Evolutionary conservation across 2,329 filamentous ascomycete genomes (phyloP).

Genomic region (Beauveria brongniartii): DNA sequence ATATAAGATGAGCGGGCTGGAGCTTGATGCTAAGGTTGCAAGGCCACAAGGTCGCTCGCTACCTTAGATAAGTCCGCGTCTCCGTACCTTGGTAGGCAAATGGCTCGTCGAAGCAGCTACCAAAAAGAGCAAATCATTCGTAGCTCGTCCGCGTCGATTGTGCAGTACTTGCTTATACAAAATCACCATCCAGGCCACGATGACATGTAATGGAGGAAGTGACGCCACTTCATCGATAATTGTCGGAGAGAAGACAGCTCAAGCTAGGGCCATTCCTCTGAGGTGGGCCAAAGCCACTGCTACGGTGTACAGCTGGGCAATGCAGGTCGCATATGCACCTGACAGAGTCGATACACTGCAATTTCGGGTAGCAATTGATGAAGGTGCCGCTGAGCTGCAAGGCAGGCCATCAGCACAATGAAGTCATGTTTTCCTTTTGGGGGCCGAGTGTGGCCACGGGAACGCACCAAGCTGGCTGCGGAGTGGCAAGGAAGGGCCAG

Average conservation of each 20-base stretch:
- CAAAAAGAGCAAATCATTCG: neutral
- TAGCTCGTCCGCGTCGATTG: neutral
- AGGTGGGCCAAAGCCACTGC: constrained; percentile 6
- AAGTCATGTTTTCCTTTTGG: neutral
- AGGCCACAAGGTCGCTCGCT: neutral
- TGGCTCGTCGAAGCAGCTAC: neutral
- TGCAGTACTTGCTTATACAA: neutral
- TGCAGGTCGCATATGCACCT: neutral
- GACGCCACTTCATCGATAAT: neutral
- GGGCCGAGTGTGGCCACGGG: neutral
- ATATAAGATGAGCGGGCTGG: constrained; percentile 3
- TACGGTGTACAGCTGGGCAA: neutral
- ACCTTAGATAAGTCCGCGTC: neutral
- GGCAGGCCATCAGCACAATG: neutral
- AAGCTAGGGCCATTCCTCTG: constrained; percentile 3
- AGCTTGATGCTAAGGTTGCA: neutral
- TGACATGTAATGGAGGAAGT: neutral
- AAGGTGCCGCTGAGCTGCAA: neutral
- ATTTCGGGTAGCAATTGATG: too few relatives aligned
- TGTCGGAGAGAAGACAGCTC: neutral
- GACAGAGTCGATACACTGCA: neutral
- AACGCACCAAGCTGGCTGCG: neutral
- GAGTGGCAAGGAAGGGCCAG: neutral
- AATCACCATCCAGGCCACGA: neutral
- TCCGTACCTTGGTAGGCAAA: neutral